These are phyloP conservation scores for Pythium phragmitis DNA, from an alignment of 352 stramenopile species.

Conservation along the genomic window DNA sequence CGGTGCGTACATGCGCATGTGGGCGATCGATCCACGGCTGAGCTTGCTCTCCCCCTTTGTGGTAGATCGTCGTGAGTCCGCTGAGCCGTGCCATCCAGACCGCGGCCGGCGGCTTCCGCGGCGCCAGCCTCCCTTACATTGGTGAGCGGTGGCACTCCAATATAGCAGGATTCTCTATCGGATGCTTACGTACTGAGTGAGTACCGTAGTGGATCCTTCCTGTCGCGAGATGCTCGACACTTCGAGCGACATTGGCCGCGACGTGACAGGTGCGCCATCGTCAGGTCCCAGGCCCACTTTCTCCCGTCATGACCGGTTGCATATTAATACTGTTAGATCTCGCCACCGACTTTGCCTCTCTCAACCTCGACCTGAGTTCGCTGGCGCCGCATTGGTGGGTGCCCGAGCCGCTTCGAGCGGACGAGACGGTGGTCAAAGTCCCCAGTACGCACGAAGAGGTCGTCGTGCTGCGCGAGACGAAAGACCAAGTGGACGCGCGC, in stretches of 20 bases:
- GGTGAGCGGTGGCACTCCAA: conserved; percentile 25
- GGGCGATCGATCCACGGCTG: background rate
- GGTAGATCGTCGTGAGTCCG: conserved; percentile 78
- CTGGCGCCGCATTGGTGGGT: conserved; percentile 73
- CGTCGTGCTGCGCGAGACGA: conserved; percentile 52
- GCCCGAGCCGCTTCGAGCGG: conserved; percentile 31
- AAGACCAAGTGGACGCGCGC: conserved; percentile 54
- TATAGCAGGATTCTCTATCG: too few relatives aligned
- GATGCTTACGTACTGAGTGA: background rate
- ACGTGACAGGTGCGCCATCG: conserved; percentile 36
- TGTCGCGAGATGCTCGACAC: conserved; percentile 87
- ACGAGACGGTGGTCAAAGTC: conserved; percentile 28
- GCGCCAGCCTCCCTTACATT: conserved; percentile 52
- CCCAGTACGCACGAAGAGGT: conserved; percentile 50
- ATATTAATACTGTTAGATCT: conserved; percentile 6
- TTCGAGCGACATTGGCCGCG: conserved; percentile 75
- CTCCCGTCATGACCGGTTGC: background rate
- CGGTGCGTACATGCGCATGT: conserved; percentile 34
- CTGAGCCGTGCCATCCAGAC: conserved; percentile 84
- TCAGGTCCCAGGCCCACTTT: background rate
- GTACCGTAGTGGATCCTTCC: conserved; percentile 50
- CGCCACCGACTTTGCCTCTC: conserved; percentile 16
- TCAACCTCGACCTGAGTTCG: conserved; percentile 34
- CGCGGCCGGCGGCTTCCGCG: conserved; percentile 58
- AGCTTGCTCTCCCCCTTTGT: background rate